These are phyloP conservation scores for Trichosporon ovoides DNA, from an alignment of 1,284 basidiomycete species.

Conservation along the genomic window DNA sequence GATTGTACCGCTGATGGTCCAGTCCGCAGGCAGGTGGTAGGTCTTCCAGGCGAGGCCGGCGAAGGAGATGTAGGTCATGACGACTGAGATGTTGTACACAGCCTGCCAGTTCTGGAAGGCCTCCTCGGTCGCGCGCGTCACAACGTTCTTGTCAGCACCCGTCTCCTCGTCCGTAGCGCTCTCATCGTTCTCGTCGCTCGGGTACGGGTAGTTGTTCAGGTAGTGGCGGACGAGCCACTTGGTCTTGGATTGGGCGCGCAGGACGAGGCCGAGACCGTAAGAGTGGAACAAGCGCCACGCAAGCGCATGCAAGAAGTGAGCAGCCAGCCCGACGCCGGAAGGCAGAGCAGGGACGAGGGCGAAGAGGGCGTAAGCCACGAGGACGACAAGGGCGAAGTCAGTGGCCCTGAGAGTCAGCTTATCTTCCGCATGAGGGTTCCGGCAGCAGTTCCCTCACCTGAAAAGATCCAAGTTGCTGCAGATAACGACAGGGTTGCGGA, in stretches of 20 bases:
- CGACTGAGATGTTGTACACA: conserved; percentile 84
- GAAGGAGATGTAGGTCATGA: conserved; percentile 90
- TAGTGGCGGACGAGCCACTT: conserved; percentile 93
- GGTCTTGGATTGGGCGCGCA: conserved; percentile 74
- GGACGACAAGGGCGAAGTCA: conserved; percentile 62
- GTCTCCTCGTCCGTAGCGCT: conserved; percentile 42
- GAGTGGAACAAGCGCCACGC: conserved; percentile 84
- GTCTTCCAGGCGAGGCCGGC: conserved; percentile 79
- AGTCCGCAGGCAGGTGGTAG: conserved; percentile 70
- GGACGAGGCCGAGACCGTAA: conserved; percentile 75
- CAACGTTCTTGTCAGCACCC: conserved; percentile 51
- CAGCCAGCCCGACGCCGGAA: conserved; percentile 50
- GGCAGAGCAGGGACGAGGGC: conserved; percentile 49
- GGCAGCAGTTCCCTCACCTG: conserved; percentile 55
- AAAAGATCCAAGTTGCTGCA: conserved; percentile 78
- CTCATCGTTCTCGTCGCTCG: conserved; percentile 37
- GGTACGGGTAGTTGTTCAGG: conserved; percentile 84
- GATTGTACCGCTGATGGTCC: conserved; percentile 84
- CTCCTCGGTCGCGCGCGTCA: conserved; percentile 73
- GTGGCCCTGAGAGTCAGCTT: conserved; percentile 52
- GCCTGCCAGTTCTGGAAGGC: conserved; percentile 94
- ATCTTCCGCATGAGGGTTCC: neutral
- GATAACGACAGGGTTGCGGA: conserved; percentile 78
- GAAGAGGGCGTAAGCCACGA: conserved; percentile 57
- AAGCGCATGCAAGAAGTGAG: conserved; percentile 78